These are phyloP conservation scores for Suillus weaverae DNA, from an alignment of 768 basidiomycete species.

Conservation along the genomic window DNA sequence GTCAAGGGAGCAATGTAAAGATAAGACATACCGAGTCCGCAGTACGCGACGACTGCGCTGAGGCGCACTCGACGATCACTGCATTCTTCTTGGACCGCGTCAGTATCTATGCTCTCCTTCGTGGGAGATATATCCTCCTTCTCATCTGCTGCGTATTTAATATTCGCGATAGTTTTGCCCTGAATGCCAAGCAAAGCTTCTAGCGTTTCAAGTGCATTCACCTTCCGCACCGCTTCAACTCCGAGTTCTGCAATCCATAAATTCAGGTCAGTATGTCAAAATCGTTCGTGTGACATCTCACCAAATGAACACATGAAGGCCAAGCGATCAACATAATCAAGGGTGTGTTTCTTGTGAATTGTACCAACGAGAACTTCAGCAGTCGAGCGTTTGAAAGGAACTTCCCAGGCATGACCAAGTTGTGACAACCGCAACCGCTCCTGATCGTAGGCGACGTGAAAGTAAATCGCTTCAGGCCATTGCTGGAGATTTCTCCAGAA, in stretches of 20 bases:
- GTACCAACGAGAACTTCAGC: slow-evolving; percentile 16
- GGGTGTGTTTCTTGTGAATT: not conserved
- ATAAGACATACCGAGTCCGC: slow-evolving; percentile 26
- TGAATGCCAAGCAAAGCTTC: not conserved
- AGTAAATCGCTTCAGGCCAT: slow-evolving; percentile 25
- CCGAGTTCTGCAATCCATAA: slow-evolving; percentile 11
- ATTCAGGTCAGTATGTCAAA: not conserved
- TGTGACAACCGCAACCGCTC: slow-evolving; percentile 6
- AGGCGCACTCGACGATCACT: slow-evolving; percentile 20
- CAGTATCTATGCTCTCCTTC: not conserved
- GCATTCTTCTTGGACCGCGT: slow-evolving; percentile 7
- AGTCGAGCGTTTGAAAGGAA: slow-evolving; percentile 17
- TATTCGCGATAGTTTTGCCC: not conserved
- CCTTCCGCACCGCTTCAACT: slow-evolving; percentile 12
- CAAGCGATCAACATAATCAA: slow-evolving; percentile 27
- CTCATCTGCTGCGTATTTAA: not conserved
- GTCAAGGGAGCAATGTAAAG: slow-evolving; percentile 1
- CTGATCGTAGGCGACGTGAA: not conserved
- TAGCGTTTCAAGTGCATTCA: not conserved
- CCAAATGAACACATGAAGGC: slow-evolving; percentile 33
- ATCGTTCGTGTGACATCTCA: slow-evolving; percentile 7
- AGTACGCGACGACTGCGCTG: slow-evolving; percentile 26
- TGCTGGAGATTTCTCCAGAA: slow-evolving; percentile 21
- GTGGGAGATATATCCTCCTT: not conserved
- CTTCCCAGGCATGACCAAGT: slow-evolving; percentile 25